Conservation (phyloP, 371 early-diverging fungal genomes). For the Dichotomocladium elegans region DNA sequence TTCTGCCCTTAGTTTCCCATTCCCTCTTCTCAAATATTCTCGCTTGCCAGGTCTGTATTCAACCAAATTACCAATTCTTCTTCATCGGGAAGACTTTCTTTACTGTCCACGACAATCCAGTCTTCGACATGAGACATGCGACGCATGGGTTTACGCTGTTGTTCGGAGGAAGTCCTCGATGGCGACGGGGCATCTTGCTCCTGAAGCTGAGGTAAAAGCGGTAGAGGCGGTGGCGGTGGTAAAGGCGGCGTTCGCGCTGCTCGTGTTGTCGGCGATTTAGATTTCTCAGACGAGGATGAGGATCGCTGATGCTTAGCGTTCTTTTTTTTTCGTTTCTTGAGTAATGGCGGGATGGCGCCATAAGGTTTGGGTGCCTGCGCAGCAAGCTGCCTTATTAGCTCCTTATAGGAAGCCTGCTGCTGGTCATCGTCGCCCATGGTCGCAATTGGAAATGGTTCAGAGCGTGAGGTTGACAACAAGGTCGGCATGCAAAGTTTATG, state of each 20-base stretch:
- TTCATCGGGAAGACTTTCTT: constrained; percentile 47
- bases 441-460: constrained; percentile 27
- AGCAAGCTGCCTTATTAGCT: constrained; percentile 40
- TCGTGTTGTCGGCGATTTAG: not conserved
- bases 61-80: constrained; percentile 48
- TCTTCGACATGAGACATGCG: constrained; percentile 50
- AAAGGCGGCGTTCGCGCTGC: no score
- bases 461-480: constrained; percentile 17
- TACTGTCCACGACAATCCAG: constrained; percentile 46
- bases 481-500: constrained; percentile 23
- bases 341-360: constrained; percentile 47
- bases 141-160: constrained; percentile 16
- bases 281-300: not conserved
- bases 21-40: no score
- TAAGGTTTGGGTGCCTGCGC: constrained; percentile 50
- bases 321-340: constrained; percentile 25
- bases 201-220: not conserved
- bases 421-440: constrained; percentile 13
- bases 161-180: not conserved
- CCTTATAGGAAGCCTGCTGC: constrained; percentile 40
- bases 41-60: no score
- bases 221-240: no score
- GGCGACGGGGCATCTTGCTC: no score
- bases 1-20: no score
- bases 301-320: constrained; percentile 6